Evolutionary conservation across 768 basidiomycete genomes (phyloP).

Genomic region (Kwoniella bestiolae): DNA sequence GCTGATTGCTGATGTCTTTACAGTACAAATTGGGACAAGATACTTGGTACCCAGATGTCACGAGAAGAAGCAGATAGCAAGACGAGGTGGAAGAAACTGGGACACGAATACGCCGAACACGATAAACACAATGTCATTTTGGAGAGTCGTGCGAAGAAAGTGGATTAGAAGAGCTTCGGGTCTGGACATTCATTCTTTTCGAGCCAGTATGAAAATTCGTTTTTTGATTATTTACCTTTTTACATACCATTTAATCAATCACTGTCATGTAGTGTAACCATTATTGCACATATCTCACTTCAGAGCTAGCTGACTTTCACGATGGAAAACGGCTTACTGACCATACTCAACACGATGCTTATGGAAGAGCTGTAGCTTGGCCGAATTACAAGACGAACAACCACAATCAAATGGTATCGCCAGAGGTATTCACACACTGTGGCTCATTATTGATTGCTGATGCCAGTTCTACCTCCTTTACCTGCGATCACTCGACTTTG

Average conservation of each 20-base stretch:
- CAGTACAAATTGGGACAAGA: slow-evolving; percentile 80
- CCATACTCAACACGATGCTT: too few species aligned
- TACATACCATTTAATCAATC: neutral
- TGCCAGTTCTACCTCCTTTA: too few species aligned
- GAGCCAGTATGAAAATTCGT: too few species aligned
- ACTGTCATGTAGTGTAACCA: neutral
- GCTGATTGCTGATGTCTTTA: slow-evolving; percentile 9
- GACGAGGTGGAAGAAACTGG: slow-evolving; percentile 33
- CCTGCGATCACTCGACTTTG: too few species aligned
- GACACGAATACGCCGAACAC: slow-evolving; percentile 12
- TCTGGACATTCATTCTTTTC: neutral
- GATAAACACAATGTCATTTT: slow-evolving; percentile 27
- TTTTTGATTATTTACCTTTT: neutral
- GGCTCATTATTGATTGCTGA: too few species aligned
- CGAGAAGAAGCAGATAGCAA: slow-evolving; percentile 50
- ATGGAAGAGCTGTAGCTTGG: too few species aligned
- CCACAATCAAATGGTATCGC: too few species aligned
- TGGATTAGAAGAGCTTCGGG: slow-evolving; percentile 11
- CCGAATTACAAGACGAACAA: too few species aligned
- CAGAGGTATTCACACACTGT: too few species aligned
- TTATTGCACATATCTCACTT: neutral
- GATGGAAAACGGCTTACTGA: too few species aligned
- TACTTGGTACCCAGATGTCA: slow-evolving; percentile 74
- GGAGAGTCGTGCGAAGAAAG: slow-evolving; percentile 19
- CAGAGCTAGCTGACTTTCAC: too few species aligned